Evolutionary conservation across 331 rosid genomes (phyloP), one percentile per base, ranked within the genome.

Genomic region (Erythrophleum ivorense): DNA sequence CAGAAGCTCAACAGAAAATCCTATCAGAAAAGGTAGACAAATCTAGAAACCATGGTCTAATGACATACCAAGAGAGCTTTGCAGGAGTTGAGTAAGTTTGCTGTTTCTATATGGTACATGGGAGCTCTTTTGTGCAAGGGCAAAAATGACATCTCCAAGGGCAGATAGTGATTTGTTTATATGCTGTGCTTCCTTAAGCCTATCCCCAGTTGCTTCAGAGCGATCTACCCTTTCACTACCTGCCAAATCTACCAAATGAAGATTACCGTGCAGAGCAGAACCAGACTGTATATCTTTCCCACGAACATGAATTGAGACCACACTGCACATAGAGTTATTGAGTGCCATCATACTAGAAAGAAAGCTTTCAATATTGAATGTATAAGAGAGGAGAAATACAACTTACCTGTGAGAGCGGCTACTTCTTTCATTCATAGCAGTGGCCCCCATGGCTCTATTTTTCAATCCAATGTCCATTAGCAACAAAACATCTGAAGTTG

Each of bases 81-180:
- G 98, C 15, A 96, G 89, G 83, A 96, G 91, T 90, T 96, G 98
- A 83, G 98, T 96, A 54, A 96, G 97, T 88, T 96, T 94, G 98
- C 98, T 96, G n/a, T 96, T 96, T 87, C 98, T 87, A 49, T 94
- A 96, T 3, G 99, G 99, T 15, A 94, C 90, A 85, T 96, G 98
- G 53, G 89, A 8, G 86, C 77, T 90, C 88, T 94, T 96, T 71
- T 94, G 97, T 66, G 97, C 71, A 52, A 96, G 97, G 16, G 99
- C 82, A 75, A 80, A 94, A 83, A 96, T 96, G 86, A 96, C 98
- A 84, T 96, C 99, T 84, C 98, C 99, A 70, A 96, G 97, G 6
- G 97, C 94, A 60, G 98, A 92, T 36, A 94, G 48, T 31, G 98
- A 96, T 86, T 92, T 94, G 86, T 94, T 96, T 84, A 96, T 94